phyloP scores from a whole-genome alignment of 768 basidiomycete species.

The Chiua virens region DNA sequence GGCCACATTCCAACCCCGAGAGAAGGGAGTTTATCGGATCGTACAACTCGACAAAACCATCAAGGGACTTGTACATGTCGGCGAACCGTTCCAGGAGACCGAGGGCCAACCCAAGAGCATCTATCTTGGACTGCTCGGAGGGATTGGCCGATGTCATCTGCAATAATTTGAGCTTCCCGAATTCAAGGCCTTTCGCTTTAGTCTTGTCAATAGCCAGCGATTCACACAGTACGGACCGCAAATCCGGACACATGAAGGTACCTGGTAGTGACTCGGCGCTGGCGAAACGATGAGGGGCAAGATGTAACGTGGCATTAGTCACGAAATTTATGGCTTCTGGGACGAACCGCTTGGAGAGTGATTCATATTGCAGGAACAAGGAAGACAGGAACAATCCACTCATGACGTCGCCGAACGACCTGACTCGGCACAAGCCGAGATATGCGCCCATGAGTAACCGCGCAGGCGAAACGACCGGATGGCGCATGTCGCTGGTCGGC shows the following conservation, averaged over 20 bases:
- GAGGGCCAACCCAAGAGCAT: constrained; percentile 64
- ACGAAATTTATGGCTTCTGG: constrained; percentile 90
- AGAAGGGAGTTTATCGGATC: constrained; percentile 64
- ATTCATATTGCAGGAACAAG: constrained; percentile 82
- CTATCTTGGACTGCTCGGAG: constrained; percentile 66
- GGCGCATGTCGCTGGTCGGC: constrained; percentile 94
- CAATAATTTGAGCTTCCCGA: constrained; percentile 48
- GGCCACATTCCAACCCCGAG: constrained; percentile 45
- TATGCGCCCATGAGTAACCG: constrained; percentile 90
- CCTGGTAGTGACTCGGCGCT: constrained; percentile 57
- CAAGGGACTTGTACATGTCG: constrained; percentile 72
- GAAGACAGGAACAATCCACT: constrained; percentile 90
- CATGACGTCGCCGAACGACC: constrained; percentile 70
- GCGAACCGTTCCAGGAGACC: constrained; percentile 67
- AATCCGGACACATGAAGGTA: constrained; percentile 70
- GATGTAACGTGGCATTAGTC: constrained; percentile 64
- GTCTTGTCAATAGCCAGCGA: constrained; percentile 40
- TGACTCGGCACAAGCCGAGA: constrained; percentile 78
- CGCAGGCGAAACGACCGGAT: constrained; percentile 84
- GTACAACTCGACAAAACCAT: constrained; percentile 86
- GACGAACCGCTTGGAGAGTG: constrained; percentile 78
- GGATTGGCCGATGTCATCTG: constrained; percentile 37
- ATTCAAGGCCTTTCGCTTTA: constrained; percentile 39
- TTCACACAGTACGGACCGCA: constrained; percentile 48
- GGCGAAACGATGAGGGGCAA: constrained; percentile 63